These are phyloP conservation scores for Lactifluus volemus DNA, from an alignment of 768 basidiomycete genomes.

Conservation along the genomic window DNA sequence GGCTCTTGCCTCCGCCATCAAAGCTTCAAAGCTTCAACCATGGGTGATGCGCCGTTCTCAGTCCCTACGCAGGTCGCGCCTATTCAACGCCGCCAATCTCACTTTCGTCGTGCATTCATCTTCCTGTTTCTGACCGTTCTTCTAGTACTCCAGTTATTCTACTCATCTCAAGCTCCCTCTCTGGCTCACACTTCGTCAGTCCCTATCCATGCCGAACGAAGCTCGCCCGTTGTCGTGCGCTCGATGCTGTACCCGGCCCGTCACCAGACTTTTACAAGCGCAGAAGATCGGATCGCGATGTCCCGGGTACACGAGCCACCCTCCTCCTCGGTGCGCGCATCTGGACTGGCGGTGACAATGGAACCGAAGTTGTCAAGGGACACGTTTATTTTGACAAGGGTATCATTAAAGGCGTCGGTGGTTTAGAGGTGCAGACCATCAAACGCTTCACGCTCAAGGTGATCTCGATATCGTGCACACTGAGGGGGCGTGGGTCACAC, in stretches of 20 bases:
- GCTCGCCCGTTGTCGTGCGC: slow-evolving; percentile 29
- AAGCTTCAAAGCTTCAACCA: background rate
- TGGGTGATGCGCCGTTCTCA: background rate
- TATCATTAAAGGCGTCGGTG: slow-evolving; percentile 53
- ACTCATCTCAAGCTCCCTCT: background rate
- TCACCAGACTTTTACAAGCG: slow-evolving; percentile 27
- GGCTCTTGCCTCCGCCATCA: too few species aligned
- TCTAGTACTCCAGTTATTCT: slow-evolving; percentile 1
- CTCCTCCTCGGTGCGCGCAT: slow-evolving; percentile 69
- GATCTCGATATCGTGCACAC: slow-evolving; percentile 47
- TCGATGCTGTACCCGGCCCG: slow-evolving; percentile 32
- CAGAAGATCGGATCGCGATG: slow-evolving; percentile 52
- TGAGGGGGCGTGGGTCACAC: slow-evolving; percentile 68
- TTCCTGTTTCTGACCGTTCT: background rate
- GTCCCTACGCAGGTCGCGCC: background rate
- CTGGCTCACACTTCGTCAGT: background rate
- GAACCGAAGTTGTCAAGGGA: slow-evolving; percentile 53
- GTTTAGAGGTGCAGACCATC: slow-evolving; percentile 23
- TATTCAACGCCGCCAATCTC: background rate
- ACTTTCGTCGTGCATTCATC: background rate
- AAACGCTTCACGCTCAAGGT: slow-evolving; percentile 17
- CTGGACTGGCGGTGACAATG: slow-evolving; percentile 72
- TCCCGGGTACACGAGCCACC: slow-evolving; percentile 49
- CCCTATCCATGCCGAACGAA: slow-evolving; percentile 17
- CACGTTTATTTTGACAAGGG: slow-evolving; percentile 67